Evolutionary conservation across 257 asterid species (phyloP).

Genomic region (Echites panduratus): DNA sequence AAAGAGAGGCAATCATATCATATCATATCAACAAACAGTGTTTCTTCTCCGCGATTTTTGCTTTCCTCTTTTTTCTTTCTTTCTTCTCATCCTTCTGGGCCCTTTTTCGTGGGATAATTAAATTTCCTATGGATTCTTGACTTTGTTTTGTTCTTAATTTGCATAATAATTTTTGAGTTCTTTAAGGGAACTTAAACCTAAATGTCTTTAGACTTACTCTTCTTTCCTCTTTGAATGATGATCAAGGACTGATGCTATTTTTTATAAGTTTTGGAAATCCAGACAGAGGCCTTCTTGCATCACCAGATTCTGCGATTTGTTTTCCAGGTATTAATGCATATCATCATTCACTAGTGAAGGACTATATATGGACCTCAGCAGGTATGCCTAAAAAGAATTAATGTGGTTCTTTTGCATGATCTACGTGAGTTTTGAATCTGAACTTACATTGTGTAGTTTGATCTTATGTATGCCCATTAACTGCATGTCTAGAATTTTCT

Average conservation of each 20-base stretch:
- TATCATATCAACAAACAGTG: neutral
- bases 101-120: neutral
- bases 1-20: neutral
- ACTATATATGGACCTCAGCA: neutral
- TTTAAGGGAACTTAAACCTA: neutral
- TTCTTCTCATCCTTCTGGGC: neutral
- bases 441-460: neutral
- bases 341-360: neutral
- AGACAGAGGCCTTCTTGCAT: neutral
- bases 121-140: neutral
- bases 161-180: neutral
- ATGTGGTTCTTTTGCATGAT: neutral
- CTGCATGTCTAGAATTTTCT: slow-evolving; percentile 14
- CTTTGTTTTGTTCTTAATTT: neutral
- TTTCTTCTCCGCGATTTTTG: slow-evolving; percentile 21
- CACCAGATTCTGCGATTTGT: neutral
- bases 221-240: neutral
- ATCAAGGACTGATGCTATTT: neutral
- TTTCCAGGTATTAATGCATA: neutral
- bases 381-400: neutral
- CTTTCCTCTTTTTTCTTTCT: neutral
- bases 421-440: slow-evolving; percentile 2
- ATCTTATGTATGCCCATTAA: neutral
- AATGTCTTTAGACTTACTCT: neutral
- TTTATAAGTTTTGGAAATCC: neutral